A percentile compares a stretch with the other conserved stretches of the same genome.
These are phyloP conservation scores for Nigrospora osmanthi DNA, from an alignment of 2,329 filamentous ascomycete species.

Conservation along the genomic window DNA sequence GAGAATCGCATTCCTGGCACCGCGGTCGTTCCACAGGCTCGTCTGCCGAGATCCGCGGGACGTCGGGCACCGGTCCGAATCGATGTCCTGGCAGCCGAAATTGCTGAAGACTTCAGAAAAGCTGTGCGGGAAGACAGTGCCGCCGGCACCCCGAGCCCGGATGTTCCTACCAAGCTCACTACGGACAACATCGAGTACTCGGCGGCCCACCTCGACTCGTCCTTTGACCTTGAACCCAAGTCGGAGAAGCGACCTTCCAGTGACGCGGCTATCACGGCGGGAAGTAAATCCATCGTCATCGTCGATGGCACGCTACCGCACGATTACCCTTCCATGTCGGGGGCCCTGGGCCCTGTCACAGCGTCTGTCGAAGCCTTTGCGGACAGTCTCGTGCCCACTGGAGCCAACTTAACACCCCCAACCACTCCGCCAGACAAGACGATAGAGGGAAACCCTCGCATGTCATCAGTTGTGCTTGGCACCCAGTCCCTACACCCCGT, in stretches of 20 bases:
- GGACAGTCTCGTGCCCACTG: slow-evolving; percentile 39
- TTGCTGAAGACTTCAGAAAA: slow-evolving; percentile 71
- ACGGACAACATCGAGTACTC: slow-evolving; percentile 31
- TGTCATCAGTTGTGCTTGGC: slow-evolving; percentile 48
- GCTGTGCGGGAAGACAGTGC: slow-evolving; percentile 60
- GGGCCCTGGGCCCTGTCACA: slow-evolving; percentile 32
- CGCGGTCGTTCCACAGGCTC: slow-evolving; percentile 50
- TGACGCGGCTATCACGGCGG: slow-evolving; percentile 58
- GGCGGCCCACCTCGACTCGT: slow-evolving; percentile 32
- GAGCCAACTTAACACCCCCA: slow-evolving; percentile 50
- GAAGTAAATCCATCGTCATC: slow-evolving; percentile 88
- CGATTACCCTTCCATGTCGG: slow-evolving; percentile 44
- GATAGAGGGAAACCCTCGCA: slow-evolving; percentile 26
- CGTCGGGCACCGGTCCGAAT: slow-evolving; percentile 55
- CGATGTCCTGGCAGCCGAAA: slow-evolving; percentile 73
- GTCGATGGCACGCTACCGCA: slow-evolving; percentile 59
- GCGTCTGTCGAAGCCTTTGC: slow-evolving; percentile 45
- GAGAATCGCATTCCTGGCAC: slow-evolving; percentile 53
- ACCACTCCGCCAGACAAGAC: slow-evolving; percentile 47
- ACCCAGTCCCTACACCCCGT: slow-evolving; percentile 29
- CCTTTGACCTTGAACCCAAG: slow-evolving; percentile 26
- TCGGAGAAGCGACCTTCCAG: slow-evolving; percentile 34
- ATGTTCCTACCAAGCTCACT: slow-evolving; percentile 13
- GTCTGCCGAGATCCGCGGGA: slow-evolving; percentile 30
- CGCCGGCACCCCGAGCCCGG: slow-evolving; percentile 24